These are phyloP conservation scores for Aspergillus campestris DNA, from an alignment of 495 filamentous ascomycete genomes.

Conservation along the genomic window DNA sequence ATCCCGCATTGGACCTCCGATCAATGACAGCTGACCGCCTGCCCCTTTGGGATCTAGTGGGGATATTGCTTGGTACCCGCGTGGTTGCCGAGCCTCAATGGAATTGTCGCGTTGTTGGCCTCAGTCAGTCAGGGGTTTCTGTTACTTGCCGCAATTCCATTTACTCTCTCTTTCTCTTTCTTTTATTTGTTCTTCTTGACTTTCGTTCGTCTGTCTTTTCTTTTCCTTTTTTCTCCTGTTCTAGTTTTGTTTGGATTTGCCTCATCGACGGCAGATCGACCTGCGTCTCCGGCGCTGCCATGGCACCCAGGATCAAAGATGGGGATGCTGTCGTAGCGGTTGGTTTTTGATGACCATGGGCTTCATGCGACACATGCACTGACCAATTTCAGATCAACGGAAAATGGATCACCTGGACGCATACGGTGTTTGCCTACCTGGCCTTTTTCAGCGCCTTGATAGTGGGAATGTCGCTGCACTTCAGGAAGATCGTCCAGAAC, in stretches of 20 bases:
- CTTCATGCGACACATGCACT: slow-evolving; percentile 1
- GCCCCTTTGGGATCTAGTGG: slow-evolving; percentile 11
- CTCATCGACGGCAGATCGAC: slow-evolving; percentile 6
- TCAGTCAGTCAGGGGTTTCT: slow-evolving; percentile 30
- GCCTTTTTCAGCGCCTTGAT: slow-evolving; percentile 88
- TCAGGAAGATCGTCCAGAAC: slow-evolving; percentile 95
- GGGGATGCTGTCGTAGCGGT: slow-evolving; percentile 74
- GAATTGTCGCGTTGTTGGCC: slow-evolving; percentile 13
- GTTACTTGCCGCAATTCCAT: slow-evolving; percentile 12
- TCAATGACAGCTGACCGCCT: slow-evolving; percentile 10
- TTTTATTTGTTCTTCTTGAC: slow-evolving; percentile 27
- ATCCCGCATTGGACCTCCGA: slow-evolving; percentile 24
- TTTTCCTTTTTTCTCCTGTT: slow-evolving; percentile 14
- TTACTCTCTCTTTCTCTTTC: slow-evolving; percentile 16
- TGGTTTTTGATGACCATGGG: slow-evolving; percentile 20
- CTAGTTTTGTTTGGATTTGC: slow-evolving; percentile 11
- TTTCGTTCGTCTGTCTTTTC: slow-evolving; percentile 24
- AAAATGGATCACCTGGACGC: slow-evolving; percentile 84
- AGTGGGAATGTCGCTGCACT: slow-evolving; percentile 80
- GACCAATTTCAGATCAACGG: slow-evolving; percentile 56
- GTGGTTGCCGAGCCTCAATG: slow-evolving; percentile 14
- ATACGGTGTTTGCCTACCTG: slow-evolving; percentile 77
- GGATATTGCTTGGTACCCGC: slow-evolving; percentile 6
- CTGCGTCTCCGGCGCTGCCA: slow-evolving; percentile 33
- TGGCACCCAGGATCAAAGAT: slow-evolving; percentile 83